Base-by-base conservation (phyloP, 2,329 filamentous ascomycete genomes). In the Sclerotinia minor region DNA sequence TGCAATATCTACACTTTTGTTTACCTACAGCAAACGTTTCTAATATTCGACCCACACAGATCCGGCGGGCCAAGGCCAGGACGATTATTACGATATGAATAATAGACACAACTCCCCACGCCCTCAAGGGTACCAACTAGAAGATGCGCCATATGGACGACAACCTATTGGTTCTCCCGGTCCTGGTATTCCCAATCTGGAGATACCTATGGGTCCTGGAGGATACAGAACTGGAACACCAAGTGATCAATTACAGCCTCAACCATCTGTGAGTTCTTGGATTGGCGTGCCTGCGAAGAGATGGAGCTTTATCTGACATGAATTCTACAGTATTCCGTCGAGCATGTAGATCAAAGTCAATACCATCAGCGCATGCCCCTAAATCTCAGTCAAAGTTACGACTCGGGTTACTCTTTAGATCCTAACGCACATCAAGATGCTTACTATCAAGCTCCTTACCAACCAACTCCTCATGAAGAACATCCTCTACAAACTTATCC, bases 341-440 rank as follows among this genome's bases (percentile, higher is more conserved):
- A 89, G 71, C 88, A 90, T 76, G 84, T 92, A 50, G 79, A 83
- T 61, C 83, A 84, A 73, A 87, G 87, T 19, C 89, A 86, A 74
- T 89, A 87, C 76, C 85, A 88, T 70, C 79, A 81, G 69, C 80
- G 79, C 69, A 79, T 82, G 68, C 80, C 81, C 67, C 79, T 82
- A 69, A 82, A 82, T 41, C 80, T 79, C 67, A 79, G 79, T 66
- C 78, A 78, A 57, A 78, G 83, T 70, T 84, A 86, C 71, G 81
- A 83, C 53, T 83, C 83, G 70, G 90, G 93, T 67, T 94, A 95
- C 78, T 83, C 88, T 5, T 80, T 97, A 69, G 88, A 92, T 75
- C 93, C 94, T 13, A 89, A 96, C 77, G 88, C 89, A 68, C 92
- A 97, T 75, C 92, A 95, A 77, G 92, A 97, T 79, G 86, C 87